Evolutionary conservation across 352 stramenopile genomes (phyloP), one percentile per base, ranked within the genome.

Genomic region (Globisporangium perplexum): DNA sequence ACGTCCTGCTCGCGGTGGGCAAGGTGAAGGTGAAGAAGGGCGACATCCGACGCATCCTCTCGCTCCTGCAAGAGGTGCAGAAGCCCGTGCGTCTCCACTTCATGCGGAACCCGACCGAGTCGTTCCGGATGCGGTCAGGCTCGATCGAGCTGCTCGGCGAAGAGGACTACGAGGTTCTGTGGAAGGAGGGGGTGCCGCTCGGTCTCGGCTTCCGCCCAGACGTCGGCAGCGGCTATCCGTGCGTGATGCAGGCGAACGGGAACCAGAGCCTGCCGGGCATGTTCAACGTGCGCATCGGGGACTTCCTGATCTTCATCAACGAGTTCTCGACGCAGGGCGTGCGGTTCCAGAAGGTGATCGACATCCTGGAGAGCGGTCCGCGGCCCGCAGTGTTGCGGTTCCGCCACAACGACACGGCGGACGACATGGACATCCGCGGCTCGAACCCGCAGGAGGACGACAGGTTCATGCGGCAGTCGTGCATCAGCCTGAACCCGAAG

Each of bases 151-250:
- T 92, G 26, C 59, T 93, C 7, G 80, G 80, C 22, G 82, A 90
- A 71, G 78, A 95, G 62, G 84, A 95, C 46, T 95, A 93, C 51
- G 84, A 95, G 50, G 83, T 95, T 33, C 48, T 93, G 41, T 95
- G 84, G 84, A 82, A 82, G 43, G 82, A 94, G 63, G 78, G 78
- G n/a, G 81, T 92, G 12, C 81, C 83, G 6, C 81, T 94, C 39
- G 82, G 80, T 33, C 67, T 94, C 22, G 82, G 83, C 3, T 95
- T 95, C 59, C 83, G 82, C 18, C 83, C 83, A 0, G 77, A 90
- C 53, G 73, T 72, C n/a, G 81, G 76, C 22, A 88, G 71, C 43
- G 81, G 83, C 28, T 91, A 79, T 45, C 81, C 83, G 17, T 87
- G 81, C 6, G 80, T 91, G 12, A 74, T 91, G 47, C 80, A 90